Conservation (phyloP, 257 asterid genomes). For the Petunia secreta region DNA sequence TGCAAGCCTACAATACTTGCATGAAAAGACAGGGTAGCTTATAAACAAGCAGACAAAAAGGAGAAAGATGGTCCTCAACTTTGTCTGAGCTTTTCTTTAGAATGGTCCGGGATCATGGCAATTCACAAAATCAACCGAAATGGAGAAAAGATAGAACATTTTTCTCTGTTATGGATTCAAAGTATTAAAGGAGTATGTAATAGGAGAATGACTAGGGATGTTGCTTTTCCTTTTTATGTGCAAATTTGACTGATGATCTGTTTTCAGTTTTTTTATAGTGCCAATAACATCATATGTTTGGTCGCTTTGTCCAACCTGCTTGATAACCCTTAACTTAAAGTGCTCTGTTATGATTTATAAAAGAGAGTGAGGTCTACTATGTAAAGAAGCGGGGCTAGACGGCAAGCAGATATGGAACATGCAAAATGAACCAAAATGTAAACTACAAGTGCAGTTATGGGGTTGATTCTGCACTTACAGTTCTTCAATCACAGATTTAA, state of each 20-base stretch:
- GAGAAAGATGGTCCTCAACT: conserved; percentile 14
- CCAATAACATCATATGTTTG: neutral
- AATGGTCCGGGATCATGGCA: neutral
- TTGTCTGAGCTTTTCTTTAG: neutral
- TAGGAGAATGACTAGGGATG: conserved; percentile 11
- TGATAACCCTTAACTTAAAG: conserved; percentile 3
- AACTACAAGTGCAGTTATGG: too few species aligned
- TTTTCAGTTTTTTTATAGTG: neutral
- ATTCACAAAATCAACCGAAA: neutral
- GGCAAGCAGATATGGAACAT: neutral
- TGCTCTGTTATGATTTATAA: neutral
- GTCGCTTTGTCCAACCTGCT: neutral
- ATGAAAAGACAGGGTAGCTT: conserved; percentile 23
- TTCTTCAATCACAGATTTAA: neutral
- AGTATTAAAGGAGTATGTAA: conserved; percentile 10
- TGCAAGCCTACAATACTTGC: conserved; percentile 53
- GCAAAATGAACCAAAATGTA: too few species aligned
- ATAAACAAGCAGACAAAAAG: conserved; percentile 10
- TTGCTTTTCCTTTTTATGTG: neutral
- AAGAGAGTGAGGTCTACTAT: neutral
- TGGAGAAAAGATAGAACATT: neutral
- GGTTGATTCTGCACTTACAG: neutral
- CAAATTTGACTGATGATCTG: neutral
- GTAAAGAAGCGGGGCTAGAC: neutral
- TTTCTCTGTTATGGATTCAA: conserved; percentile 11